Evolutionary conservation across 1,284 basidiomycete species (phyloP).

Genomic region (Marasmius sp.): DNA sequence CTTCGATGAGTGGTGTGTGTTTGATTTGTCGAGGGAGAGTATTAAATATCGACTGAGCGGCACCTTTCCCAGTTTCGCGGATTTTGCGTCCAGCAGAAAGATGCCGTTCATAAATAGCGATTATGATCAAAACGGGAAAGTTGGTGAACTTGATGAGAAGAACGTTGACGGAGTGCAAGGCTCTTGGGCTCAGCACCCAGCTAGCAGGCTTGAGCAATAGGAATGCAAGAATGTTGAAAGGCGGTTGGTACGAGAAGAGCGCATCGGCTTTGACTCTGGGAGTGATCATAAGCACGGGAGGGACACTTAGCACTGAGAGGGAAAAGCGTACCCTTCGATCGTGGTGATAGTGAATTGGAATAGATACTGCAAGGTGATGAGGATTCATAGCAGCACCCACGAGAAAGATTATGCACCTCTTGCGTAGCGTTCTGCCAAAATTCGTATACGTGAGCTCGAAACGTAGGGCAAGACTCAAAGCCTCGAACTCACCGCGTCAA

Average conservation of each 20-base stretch:
- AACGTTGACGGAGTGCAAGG: constrained; percentile 79
- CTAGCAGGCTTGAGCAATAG: constrained; percentile 75
- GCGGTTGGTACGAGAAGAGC: constrained; percentile 88
- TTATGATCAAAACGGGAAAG: constrained; percentile 77
- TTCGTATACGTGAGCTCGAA: constrained; percentile 6
- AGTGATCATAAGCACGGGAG: not conserved
- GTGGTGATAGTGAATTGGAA: constrained; percentile 88
- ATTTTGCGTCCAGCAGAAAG: constrained; percentile 49
- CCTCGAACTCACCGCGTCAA: constrained; percentile 62
- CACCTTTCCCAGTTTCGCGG: constrained; percentile 49
- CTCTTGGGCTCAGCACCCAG: constrained; percentile 69
- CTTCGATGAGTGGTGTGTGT: constrained; percentile 70
- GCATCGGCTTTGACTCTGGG: constrained; percentile 82
- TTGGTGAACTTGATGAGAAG: constrained; percentile 80
- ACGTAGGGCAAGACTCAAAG: not conserved
- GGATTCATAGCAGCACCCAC: constrained; percentile 4
- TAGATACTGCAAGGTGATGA: constrained; percentile 56
- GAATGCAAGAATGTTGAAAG: constrained; percentile 82
- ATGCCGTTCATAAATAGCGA: constrained; percentile 81
- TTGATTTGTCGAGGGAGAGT: constrained; percentile 69
- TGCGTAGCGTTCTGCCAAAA: constrained; percentile 70
- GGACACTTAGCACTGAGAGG: constrained; percentile 1
- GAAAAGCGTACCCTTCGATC: constrained; percentile 72
- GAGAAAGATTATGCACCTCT: constrained; percentile 52
- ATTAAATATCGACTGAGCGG: constrained; percentile 58